Evolutionary conservation across 768 basidiomycete species (phyloP).

Genomic region (Mycena metata): DNA sequence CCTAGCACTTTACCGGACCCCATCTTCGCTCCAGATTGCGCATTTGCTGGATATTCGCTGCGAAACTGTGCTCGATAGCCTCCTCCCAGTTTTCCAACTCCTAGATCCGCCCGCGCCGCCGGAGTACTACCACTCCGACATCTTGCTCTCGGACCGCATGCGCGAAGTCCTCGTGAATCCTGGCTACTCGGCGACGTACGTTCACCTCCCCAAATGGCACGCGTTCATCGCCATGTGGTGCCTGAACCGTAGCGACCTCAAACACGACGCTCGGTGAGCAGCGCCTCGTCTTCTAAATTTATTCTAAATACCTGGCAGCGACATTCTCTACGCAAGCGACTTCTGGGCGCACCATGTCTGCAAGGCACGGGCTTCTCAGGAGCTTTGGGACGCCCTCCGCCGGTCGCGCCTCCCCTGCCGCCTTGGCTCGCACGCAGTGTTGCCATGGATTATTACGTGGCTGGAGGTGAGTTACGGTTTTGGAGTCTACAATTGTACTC

Average conservation of each 20-base stretch:
- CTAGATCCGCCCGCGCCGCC: background rate
- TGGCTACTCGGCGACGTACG: background rate
- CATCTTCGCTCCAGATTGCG: slow-evolving; percentile 9
- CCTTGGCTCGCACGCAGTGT: background rate
- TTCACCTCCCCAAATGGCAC: slow-evolving; percentile 4
- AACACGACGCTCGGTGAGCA: slow-evolving; percentile 18
- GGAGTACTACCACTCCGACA: slow-evolving; percentile 2
- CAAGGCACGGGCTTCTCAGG: slow-evolving; percentile 3
- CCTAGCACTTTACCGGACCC: background rate
- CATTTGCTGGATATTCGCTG: slow-evolving; percentile 6
- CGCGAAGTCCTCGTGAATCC: slow-evolving; percentile 1
- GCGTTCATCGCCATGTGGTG: slow-evolving; percentile 21
- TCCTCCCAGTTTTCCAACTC: background rate
- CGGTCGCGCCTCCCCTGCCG: slow-evolving; percentile 8
- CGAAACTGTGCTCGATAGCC: background rate
- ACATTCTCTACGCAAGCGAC: slow-evolving; percentile 19
- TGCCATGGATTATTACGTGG: slow-evolving; percentile 8
- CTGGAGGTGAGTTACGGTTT: slow-evolving; percentile 2
- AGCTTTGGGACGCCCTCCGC: slow-evolving; percentile 16
- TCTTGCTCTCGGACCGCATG: background rate
- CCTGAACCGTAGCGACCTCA: slow-evolving; percentile 1
- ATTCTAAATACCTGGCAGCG: background rate
- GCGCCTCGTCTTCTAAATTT: background rate
- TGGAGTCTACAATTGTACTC: background rate
- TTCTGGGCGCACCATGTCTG: slow-evolving; percentile 16